Percentiles rank a stretch among this genome's conserved stretches.
Conservation (phyloP, 495 filamentous ascomycete genomes). For the Coniosporium apollinis region DNA sequence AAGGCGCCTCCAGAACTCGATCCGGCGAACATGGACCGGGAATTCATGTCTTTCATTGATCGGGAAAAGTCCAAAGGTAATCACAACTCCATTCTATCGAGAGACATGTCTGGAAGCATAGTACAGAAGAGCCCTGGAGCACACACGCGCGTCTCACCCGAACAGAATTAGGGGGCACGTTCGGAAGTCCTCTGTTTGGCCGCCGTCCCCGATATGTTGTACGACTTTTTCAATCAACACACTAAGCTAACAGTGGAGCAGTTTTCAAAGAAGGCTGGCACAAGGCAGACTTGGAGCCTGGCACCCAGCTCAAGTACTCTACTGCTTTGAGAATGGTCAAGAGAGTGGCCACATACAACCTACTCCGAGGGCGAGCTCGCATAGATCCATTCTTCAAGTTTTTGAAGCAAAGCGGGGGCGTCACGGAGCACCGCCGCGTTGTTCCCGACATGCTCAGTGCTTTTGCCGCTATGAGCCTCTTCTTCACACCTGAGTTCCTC, state of each 20-base stretch:
- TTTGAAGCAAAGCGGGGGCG: conserved; percentile 12
- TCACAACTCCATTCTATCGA: background rate
- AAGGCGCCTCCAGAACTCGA: no score
- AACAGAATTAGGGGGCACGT: no score
- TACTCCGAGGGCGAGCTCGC: no score
- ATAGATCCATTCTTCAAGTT: conserved; percentile 4
- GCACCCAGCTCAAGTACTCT: conserved; percentile 19
- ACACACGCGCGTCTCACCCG: no score
- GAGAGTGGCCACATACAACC: conserved; percentile 13
- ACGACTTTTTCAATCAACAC: background rate
- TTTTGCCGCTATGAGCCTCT: conserved; percentile 25
- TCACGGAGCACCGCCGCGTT: conserved; percentile 24
- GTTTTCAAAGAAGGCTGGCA: conserved; percentile 30
- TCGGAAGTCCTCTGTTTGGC: no score
- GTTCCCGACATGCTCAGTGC: conserved; percentile 26
- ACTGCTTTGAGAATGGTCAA: conserved; percentile 22
- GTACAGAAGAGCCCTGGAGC: no score
- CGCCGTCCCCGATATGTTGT: no score
- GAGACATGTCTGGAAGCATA: no score
- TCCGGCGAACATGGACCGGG: no score
- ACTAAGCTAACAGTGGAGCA: conserved; percentile 6
- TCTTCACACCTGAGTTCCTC: conserved; percentile 26
- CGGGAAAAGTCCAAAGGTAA: conserved; percentile 22
- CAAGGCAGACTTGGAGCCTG: conserved; percentile 26
- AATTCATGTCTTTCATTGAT: conserved; percentile 16